phyloP scores from a whole-genome alignment of 2,329 filamentous ascomycete species.

The Penicillium olsonii region DNA sequence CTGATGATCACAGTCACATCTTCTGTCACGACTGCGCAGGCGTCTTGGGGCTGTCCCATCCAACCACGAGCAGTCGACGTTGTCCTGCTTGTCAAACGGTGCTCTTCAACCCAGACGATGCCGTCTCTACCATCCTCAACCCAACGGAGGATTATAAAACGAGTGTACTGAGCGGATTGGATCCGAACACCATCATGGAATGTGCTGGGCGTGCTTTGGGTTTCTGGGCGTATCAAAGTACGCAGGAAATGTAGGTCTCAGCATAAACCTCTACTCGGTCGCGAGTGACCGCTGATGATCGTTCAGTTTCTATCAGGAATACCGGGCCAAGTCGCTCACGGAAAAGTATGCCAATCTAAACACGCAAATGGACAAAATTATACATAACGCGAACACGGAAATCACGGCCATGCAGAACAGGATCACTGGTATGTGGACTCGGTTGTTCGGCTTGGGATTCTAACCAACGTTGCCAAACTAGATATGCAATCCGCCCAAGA shows the following conservation, averaged over 20 bases:
- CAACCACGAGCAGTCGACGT: conserved; percentile 53
- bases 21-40: conserved; percentile 79
- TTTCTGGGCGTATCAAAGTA: conserved; percentile 86
- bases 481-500: conserved; percentile 64
- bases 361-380: conserved; percentile 68
- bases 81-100: conserved; percentile 77
- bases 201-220: conserved; percentile 76
- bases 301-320: conserved; percentile 72
- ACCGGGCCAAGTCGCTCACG: conserved; percentile 68
- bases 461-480: conserved; percentile 29
- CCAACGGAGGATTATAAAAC: conserved; percentile 90
- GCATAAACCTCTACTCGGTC: background rate
- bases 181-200: conserved; percentile 80
- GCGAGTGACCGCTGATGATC: conserved; percentile 6
- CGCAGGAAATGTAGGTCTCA: conserved; percentile 71
- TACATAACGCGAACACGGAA: conserved; percentile 73
- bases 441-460: background rate
- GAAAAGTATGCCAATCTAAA: conserved; percentile 70
- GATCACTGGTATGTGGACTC: conserved; percentile 57
- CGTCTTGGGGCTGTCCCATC: conserved; percentile 60
- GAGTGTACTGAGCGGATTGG: conserved; percentile 78
- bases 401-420: conserved; percentile 67
- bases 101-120: conserved; percentile 73
- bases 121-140: conserved; percentile 68
- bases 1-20: conserved; percentile 64